Conservation (phyloP, 2,329 filamentous ascomycete species). For the Hypoxylon sp. region DNA sequence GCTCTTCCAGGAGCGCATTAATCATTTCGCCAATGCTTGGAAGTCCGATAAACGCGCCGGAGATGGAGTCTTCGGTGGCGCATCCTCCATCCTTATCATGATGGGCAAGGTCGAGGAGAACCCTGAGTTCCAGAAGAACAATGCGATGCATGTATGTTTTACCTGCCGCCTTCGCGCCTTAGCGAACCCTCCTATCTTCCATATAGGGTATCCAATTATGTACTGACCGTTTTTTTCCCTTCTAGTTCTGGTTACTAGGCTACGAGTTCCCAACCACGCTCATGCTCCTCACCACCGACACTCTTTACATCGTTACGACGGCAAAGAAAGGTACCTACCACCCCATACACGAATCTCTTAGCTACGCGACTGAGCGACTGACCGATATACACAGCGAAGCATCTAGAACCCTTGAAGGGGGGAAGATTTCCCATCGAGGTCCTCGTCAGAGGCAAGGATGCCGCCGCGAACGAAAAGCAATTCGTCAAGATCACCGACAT, state of each 20-base stretch:
- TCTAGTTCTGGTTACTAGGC: conserved; percentile 95
- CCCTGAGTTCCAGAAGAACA: conserved; percentile 92
- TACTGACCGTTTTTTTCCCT: conserved; percentile 23
- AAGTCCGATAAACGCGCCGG: conserved; percentile 94
- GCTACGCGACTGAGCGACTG: conserved; percentile 50
- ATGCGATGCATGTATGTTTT: conserved; percentile 88
- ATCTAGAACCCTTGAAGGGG: conserved; percentile 91
- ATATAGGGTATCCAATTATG: background rate
- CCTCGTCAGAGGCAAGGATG: conserved; percentile 90
- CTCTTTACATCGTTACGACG: conserved; percentile 92
- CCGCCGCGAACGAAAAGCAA: conserved; percentile 90
- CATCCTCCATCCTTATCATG: conserved; percentile 86
- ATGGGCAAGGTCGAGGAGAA: conserved; percentile 96
- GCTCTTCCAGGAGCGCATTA: conserved; percentile 93
- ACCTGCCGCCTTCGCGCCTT: background rate
- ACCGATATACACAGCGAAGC: conserved; percentile 76
- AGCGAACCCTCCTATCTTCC: background rate
- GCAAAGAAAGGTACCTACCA: conserved; percentile 86
- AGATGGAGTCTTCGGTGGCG: conserved; percentile 88
- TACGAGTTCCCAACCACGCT: conserved; percentile 98
- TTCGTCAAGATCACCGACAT: conserved; percentile 87
- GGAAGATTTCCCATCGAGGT: conserved; percentile 95
- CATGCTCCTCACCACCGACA: conserved; percentile 90
- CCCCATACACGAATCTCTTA: conserved; percentile 6
- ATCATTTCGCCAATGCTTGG: conserved; percentile 90